Evolutionary conservation across 441 rosid genomes (phyloP).

Genomic region (Metrosideros polymorpha): DNA sequence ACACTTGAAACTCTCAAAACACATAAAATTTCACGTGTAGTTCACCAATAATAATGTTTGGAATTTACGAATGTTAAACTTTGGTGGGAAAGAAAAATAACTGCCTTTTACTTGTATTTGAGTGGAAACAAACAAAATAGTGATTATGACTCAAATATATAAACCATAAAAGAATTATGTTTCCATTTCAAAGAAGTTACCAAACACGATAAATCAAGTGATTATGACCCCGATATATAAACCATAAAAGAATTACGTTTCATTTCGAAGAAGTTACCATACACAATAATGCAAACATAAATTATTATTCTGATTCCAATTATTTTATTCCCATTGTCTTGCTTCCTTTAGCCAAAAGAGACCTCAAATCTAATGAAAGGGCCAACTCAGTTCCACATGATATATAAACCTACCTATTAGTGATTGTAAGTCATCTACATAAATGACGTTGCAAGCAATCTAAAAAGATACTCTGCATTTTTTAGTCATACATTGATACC

Average conservation of each 20-base stretch:
- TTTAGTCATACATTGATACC: neutral
- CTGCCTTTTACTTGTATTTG: neutral
- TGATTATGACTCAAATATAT: neutral
- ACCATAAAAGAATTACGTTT: neutral
- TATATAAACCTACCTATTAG: neutral
- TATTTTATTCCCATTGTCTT: neutral
- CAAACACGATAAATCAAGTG: neutral
- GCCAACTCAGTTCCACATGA: neutral
- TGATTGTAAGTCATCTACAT: neutral
- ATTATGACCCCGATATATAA: neutral
- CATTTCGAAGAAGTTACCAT: neutral
- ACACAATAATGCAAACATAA: too few relatives aligned
- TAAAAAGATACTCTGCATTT: neutral
- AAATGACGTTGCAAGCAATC: neutral
- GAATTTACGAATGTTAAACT: neutral
- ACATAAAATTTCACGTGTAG: neutral
- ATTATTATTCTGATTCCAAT: too few relatives aligned
- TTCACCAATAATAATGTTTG: neutral
- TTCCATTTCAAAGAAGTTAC: neutral
- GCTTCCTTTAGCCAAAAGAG: neutral
- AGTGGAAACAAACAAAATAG: neutral
- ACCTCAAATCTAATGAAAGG: neutral
- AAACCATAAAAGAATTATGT: neutral
- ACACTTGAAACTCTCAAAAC: neutral
- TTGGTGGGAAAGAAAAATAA: neutral